phyloP scores from a whole-genome alignment of 73 alveolate species.

The Halteria grandinella region DNA sequence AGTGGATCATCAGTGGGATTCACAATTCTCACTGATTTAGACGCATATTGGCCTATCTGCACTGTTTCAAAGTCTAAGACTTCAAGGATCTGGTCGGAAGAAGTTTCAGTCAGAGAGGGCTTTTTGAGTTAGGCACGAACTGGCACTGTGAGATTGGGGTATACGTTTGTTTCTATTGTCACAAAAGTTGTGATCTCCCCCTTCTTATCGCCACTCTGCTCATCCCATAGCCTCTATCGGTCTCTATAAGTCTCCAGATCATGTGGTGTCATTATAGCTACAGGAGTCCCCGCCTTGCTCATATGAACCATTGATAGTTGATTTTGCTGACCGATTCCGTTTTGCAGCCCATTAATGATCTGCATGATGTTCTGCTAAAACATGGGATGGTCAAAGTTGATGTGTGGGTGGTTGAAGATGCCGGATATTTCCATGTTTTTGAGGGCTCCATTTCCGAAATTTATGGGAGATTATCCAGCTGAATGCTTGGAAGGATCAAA shows the following conservation, averaged over 20 bases:
- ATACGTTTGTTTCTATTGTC: conserved; percentile 28
- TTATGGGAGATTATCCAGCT: no score
- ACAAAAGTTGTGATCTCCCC: conserved; percentile 15
- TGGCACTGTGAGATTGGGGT: conserved; percentile 1
- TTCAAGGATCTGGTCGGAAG: conserved; percentile 19
- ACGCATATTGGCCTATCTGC: conserved; percentile 1
- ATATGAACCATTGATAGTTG: conserved; percentile 1
- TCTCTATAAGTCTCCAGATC: conserved; percentile 23
- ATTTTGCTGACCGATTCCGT: not conserved
- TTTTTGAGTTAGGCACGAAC: conserved; percentile 23
- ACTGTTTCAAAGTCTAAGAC: conserved; percentile 8
- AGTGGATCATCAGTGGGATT: conserved; percentile 44
- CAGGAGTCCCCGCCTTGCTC: not conserved
- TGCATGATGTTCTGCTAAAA: not conserved
- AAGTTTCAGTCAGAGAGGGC: conserved; percentile 21
- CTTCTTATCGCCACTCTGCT: conserved; percentile 1
- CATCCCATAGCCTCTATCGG: conserved; percentile 20
- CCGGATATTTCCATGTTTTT: not conserved
- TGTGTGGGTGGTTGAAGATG: not conserved
- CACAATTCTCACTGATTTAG: conserved; percentile 5
- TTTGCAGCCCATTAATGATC: not conserved
- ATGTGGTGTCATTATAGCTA: not conserved
- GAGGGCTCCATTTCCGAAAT: not conserved
- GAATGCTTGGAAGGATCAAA: conserved; percentile 1
- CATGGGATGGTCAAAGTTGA: not conserved